Percentiles rank a stretch among this genome's conserved stretches.
phyloP scores from a whole-genome alignment of 495 filamentous ascomycete species.

The Penicillium nucicola region DNA sequence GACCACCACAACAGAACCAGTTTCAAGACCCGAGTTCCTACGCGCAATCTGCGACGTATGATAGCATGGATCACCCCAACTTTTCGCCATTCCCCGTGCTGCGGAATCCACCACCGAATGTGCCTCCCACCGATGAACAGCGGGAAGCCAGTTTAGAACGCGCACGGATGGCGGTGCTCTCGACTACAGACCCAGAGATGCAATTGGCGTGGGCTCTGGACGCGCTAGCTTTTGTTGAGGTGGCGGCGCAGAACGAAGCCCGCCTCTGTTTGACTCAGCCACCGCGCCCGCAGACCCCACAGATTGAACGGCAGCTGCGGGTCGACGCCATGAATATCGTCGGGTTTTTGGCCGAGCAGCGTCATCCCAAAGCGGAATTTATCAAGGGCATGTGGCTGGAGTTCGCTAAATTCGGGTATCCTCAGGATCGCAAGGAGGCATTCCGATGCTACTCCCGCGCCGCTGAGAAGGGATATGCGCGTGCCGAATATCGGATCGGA shows the following conservation, averaged over 20 bases:
- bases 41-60: conserved; percentile 42
- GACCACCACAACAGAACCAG: conserved; percentile 28
- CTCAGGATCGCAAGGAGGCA: conserved; percentile 90
- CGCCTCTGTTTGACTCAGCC: conserved; percentile 62
- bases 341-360: conserved; percentile 81
- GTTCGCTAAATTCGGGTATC: conserved; percentile 91
- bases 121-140: conserved; percentile 92
- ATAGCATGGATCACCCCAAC: conserved; percentile 62
- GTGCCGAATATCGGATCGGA: conserved; percentile 94
- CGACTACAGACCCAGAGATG: conserved; percentile 93
- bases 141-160: conserved; percentile 82
- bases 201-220: conserved; percentile 97
- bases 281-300: conserved; percentile 72
- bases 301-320: conserved; percentile 80
- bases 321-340: conserved; percentile 90
- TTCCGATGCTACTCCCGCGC: conserved; percentile 80
- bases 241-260: conserved; percentile 66
- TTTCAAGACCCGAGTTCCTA: conserved; percentile 35
- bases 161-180: conserved; percentile 77
- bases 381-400: conserved; percentile 96
- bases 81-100: conserved; percentile 92
- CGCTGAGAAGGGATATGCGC: conserved; percentile 86
- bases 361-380: conserved; percentile 91
- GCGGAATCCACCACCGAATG: conserved; percentile 75
- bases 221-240: conserved; percentile 83